Conservation (phyloP, 2,329 filamentous ascomycete species). For the Trichoderma sp. region DNA sequence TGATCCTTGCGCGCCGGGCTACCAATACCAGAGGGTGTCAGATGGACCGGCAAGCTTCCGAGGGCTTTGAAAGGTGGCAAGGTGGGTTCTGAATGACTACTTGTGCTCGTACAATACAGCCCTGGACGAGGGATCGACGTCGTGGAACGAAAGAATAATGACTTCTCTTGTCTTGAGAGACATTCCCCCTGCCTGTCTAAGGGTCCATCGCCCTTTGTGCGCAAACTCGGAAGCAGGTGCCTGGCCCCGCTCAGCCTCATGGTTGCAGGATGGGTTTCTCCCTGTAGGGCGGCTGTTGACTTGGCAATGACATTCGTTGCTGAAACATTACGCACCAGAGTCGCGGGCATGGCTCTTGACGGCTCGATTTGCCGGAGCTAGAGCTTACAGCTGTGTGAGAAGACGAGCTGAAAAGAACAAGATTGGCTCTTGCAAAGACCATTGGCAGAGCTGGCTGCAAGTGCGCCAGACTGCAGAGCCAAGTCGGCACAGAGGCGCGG, state of each 20-base stretch:
- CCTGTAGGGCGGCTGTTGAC: slow-evolving; percentile 22
- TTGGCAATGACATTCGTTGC: slow-evolving; percentile 28
- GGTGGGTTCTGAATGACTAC: background rate
- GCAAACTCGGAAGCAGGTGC: background rate
- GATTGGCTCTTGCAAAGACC: background rate
- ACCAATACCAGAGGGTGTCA: background rate
- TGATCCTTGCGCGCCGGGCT: background rate
- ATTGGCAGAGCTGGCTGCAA: slow-evolving; percentile 3
- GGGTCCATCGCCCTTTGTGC: background rate
- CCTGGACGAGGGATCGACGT: background rate
- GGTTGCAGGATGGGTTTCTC: slow-evolving; percentile 11
- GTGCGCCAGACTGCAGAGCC: background rate
- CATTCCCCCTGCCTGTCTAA: background rate
- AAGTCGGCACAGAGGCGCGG: background rate
- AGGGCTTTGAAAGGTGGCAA: background rate
- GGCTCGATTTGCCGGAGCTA: background rate
- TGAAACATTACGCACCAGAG: slow-evolving; percentile 21
- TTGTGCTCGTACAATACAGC: background rate
- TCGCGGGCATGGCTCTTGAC: background rate
- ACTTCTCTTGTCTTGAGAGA: background rate
- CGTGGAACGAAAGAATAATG: background rate
- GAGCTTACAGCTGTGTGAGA: background rate
- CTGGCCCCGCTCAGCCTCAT: background rate
- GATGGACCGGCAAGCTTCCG: background rate
- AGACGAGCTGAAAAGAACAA: background rate